A percentile compares a stretch with the other conserved stretches of the same genome.
Evolutionary conservation across 1,284 basidiomycete genomes (phyloP).

Genomic region (Pisolithus thermaeus): DNA sequence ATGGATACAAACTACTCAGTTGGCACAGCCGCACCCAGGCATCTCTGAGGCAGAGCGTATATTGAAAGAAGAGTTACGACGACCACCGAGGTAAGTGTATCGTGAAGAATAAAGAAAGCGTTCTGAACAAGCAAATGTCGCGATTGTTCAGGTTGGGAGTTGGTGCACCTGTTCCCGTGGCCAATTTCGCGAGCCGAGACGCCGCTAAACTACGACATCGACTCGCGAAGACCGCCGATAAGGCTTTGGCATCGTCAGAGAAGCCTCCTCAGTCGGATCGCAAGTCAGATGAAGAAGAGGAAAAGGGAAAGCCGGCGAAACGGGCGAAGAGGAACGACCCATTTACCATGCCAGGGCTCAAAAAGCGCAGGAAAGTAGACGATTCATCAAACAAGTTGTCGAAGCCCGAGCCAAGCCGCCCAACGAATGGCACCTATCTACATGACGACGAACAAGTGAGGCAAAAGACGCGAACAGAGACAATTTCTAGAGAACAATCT

Average conservation of each 20-base stretch:
- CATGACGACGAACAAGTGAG: background rate
- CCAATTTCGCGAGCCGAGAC: constrained; percentile 37
- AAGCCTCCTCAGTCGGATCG: constrained; percentile 23
- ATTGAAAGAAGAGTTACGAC: constrained; percentile 57
- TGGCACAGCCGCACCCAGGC: constrained; percentile 25
- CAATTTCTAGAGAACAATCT: background rate
- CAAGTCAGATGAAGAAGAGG: constrained; percentile 44
- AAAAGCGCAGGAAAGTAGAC: constrained; percentile 22
- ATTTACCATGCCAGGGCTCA: constrained; percentile 41
- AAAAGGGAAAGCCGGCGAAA: constrained; percentile 50
- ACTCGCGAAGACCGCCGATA: constrained; percentile 45
- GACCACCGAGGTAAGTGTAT: constrained; percentile 54
- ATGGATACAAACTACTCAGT: constrained; percentile 56
- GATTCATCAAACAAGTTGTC: background rate
- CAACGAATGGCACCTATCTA: too few relatives aligned
- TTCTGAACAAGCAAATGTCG: constrained; percentile 4
- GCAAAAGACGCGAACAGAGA: background rate
- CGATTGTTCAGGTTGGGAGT: constrained; percentile 54
- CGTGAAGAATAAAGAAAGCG: background rate
- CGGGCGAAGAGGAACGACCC: constrained; percentile 55
- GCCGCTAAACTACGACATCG: constrained; percentile 50
- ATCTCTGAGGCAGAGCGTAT: constrained; percentile 44
- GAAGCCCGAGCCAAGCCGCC: background rate
- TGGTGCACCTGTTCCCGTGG: constrained; percentile 53
- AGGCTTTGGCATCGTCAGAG: constrained; percentile 39